These are phyloP conservation scores for Sesbania bispinosa DNA, from an alignment of 306 rosid genomes.

Conservation along the genomic window DNA sequence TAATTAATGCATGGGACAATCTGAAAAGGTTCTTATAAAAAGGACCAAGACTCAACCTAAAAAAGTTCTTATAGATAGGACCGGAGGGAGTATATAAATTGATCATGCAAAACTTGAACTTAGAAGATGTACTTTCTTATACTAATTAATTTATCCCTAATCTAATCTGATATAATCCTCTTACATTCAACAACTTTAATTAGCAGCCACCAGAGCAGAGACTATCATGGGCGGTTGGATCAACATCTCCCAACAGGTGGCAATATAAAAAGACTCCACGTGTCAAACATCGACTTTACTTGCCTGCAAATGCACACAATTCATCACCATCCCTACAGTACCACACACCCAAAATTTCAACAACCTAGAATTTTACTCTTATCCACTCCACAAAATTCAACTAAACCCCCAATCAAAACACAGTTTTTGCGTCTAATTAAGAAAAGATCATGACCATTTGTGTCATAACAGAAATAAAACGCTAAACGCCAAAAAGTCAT, in stretches of 20 bases:
- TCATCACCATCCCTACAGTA: too few species aligned
- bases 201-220: background rate
- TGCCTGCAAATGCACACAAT: background rate
- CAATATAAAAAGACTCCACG: background rate
- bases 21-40: too few species aligned
- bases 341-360: background rate
- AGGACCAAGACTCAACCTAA: too few species aligned
- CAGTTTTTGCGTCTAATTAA: background rate
- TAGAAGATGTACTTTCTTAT: background rate
- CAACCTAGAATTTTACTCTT: background rate
- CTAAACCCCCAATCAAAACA: background rate
- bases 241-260: background rate
- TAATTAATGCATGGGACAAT: too few species aligned
- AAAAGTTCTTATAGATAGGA: too few species aligned
- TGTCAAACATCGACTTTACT: background rate
- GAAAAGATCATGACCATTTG: background rate
- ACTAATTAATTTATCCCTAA: background rate
- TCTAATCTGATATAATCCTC: background rate
- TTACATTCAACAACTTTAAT: constrained; percentile 15
- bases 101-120: background rate
- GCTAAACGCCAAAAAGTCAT: constrained; percentile 28
- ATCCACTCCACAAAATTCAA: constrained; percentile 17
- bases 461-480: background rate
- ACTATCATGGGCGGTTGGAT: background rate
- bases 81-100: too few species aligned